A percentile compares a stretch with the other conserved stretches of the same genome.
Conservation (phyloP, 371 early-diverging fungal genomes). For the Funneliformis caledonium region DNA sequence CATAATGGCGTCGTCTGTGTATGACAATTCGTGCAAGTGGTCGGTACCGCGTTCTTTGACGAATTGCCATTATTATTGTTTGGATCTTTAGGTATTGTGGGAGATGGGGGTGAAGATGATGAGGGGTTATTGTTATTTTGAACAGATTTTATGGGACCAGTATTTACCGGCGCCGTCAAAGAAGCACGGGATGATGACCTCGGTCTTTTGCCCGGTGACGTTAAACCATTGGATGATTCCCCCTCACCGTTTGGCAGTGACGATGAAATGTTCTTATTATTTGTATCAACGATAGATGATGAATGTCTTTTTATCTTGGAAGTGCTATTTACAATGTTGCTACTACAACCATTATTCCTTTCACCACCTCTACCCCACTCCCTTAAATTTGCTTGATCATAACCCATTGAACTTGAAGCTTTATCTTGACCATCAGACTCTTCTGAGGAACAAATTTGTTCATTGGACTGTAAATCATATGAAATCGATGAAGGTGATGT, state of each 20-base stretch:
- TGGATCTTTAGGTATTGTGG: slow-evolving; percentile 44
- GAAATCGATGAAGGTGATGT: neutral
- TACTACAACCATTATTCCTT: neutral
- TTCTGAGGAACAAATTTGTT: neutral
- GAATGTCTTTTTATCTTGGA: slow-evolving; percentile 35
- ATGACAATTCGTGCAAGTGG: slow-evolving; percentile 85
- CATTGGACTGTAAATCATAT: neutral
- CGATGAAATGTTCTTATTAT: slow-evolving; percentile 25
- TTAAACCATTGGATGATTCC: slow-evolving; percentile 38
- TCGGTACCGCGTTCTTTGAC: slow-evolving; percentile 43
- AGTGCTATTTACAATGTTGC: neutral
- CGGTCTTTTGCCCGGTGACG: slow-evolving; percentile 38
- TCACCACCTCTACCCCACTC: neutral
- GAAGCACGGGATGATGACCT: slow-evolving; percentile 43
- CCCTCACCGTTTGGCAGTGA: slow-evolving; percentile 21
- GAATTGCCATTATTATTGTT: slow-evolving; percentile 39
- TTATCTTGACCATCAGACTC: neutral
- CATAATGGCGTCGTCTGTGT: slow-evolving; percentile 95
- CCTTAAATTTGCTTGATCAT: neutral
- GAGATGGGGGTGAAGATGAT: slow-evolving; percentile 43
- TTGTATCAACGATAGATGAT: neutral
- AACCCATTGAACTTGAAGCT: neutral
- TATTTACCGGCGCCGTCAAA: slow-evolving; percentile 42
- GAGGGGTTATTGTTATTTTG: slow-evolving; percentile 35
- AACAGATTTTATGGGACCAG: slow-evolving; percentile 40